Evolutionary conservation across 192 early-diverging fungal species (phyloP).

Genomic region (Obelidium mucronatum): DNA sequence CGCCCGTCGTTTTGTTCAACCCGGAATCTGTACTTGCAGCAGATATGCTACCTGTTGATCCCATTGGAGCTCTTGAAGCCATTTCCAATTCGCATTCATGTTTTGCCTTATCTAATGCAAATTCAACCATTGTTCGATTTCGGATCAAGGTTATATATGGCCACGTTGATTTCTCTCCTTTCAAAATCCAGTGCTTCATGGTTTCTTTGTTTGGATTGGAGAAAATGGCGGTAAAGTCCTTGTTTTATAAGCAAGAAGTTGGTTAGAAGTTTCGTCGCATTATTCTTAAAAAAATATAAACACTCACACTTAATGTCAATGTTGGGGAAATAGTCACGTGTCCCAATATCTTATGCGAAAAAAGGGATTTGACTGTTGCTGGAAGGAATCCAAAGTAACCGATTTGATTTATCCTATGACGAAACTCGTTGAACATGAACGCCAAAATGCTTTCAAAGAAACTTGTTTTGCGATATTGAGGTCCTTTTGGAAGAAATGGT

Average conservation of each 20-base stretch:
- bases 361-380: constrained; percentile 57
- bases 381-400: constrained; percentile 65
- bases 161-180: constrained; percentile 84
- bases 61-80: too few species aligned
- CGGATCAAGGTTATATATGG: constrained; percentile 73
- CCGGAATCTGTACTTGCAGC: too few species aligned
- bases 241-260: not conserved
- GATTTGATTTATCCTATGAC: constrained; percentile 71
- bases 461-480: constrained; percentile 28
- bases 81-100: too few species aligned
- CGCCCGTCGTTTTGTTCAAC: too few species aligned
- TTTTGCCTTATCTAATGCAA: constrained; percentile 65
- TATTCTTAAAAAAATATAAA: not conserved
- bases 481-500: constrained; percentile 67
- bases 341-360: constrained; percentile 70
- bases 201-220: constrained; percentile 72
- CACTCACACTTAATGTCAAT: constrained; percentile 53
- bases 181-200: constrained; percentile 75
- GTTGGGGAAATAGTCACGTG: constrained; percentile 76
- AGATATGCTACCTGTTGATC: too few species aligned
- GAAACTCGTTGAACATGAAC: constrained; percentile 65
- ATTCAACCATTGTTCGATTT: constrained; percentile 73
- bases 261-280: not conserved
- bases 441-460: constrained; percentile 51
- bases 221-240: constrained; percentile 73